These are phyloP conservation scores for Solanum peruvianum DNA, from an alignment of 257 asterid species.

Conservation along the genomic window DNA sequence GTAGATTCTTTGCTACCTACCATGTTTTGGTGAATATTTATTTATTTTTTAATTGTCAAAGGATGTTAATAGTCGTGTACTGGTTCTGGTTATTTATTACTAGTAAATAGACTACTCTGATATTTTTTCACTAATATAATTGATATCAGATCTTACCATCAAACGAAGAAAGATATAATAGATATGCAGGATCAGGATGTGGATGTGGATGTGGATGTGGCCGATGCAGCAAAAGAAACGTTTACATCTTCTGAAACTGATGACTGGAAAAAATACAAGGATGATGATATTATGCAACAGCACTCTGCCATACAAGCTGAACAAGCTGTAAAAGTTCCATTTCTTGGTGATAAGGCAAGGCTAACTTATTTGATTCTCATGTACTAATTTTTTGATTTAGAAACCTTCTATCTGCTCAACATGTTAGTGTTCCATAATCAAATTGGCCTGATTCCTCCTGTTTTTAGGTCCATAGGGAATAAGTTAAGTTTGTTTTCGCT, in stretches of 20 bases:
- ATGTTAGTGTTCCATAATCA: not conserved
- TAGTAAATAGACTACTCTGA: too few relatives aligned
- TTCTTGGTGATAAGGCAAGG: conserved; percentile 83
- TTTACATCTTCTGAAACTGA: conserved; percentile 30
- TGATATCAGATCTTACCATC: not conserved
- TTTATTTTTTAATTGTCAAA: not conserved
- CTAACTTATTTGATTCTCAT: not conserved
- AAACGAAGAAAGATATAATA: not conserved
- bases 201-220: not conserved
- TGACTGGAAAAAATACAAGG: conserved; percentile 56
- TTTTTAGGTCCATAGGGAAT: not conserved
- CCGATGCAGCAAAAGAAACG: conserved; percentile 24
- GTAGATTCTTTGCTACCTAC: not conserved
- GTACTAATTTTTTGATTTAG: not conserved
- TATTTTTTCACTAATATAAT: not conserved
- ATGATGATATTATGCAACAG: conserved; percentile 72
- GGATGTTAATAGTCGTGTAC: not conserved
- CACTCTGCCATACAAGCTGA: conserved; percentile 59
- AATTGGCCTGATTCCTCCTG: not conserved
- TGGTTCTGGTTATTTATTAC: too few relatives aligned
- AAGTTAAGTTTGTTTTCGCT: not conserved
- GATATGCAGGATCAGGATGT: conserved; percentile 48
- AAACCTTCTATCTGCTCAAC: not conserved
- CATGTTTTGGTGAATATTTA: not conserved
- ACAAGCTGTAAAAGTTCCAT: conserved; percentile 61